Base-by-base conservation (phyloP, 345 rosid genomes). In the Draba incana region DNA sequence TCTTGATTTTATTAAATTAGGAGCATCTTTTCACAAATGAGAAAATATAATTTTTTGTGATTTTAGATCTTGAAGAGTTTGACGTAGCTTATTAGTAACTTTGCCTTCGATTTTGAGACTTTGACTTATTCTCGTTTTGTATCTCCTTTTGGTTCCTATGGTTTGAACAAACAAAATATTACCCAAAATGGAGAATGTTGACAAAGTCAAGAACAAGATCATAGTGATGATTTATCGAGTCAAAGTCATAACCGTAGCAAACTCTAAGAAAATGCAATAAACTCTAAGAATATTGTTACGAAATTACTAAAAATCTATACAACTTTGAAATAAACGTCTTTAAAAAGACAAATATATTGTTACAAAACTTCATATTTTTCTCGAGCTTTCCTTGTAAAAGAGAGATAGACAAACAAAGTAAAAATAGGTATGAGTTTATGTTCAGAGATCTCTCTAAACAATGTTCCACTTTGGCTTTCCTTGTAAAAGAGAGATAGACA, bases 141-240 rank as follows among this genome's bases (percentile, higher is more conserved):
- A 38, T 7, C 33, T 6, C 0, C 42, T 24, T 33, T 10, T 66
- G 31, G 31, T 9, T 45, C 43, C 63, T 33, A 25, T 23, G 46
- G 52, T 45, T 67, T 68, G 41, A 38, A 35, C 20, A 10, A 15
- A 28, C 10, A 1, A 35, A 0, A 13, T 6, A 64, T 13, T 13
- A 0, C 31, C 24, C 5, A 27, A 52, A 51, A 28, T 44, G 23
- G 53, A 49, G 31, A 59, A 42, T 13, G 16, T 38, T 72, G 70
- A 64, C 65, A 56, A 72, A 72, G 76, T 72, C 76, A 72, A 35
- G 16, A 46, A 71, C 64, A 64, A 44, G 58, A 71, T 15, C 35
- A 55, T 30, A 27, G 64, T 23, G 63, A 46, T 71, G 11, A 31
- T 38, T 54, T 20, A 54, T 4, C 13, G 33, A 48, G 65, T 64